Base-by-base conservation (phyloP, 805 yeast species). In the Cyberlindnera euphorbiae region DNA sequence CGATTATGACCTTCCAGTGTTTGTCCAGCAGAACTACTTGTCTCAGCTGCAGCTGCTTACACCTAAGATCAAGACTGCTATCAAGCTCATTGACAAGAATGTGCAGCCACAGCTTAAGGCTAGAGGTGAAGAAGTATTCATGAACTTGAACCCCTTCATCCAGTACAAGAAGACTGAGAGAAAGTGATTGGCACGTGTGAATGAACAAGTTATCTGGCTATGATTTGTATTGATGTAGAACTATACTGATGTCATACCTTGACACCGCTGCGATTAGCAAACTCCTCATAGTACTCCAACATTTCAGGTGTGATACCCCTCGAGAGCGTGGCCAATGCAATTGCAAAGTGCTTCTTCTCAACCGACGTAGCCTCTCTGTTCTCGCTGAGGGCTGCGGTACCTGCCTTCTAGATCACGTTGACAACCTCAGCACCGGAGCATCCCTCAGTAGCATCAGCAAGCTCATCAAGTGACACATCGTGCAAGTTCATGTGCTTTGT, bases 391-490 rank as follows among this genome's bases (percentile, higher is more conserved):
- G 97, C 96, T n/a, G 83, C 76, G 10, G 93, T 63, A 2, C 98
- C 98, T 0, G 97, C 96, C 59, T 90, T 97, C 58, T 89, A 97
- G 50, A 96, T 86, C 15, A 90, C 58, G 15, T 88, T 68, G 0
- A 89, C 95, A 26, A 93, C 85, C 59, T 93, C 98, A 0, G 97
- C 96, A 25, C 99, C 99, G 0, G 97, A 88, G 53, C 95, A 88
- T 1, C 98, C 97, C 0, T 82, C 90, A 0, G 96, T 84, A 6
- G 62, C 51, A 2, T 49, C 58, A 0, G 95, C 88, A 9, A 86
- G 60, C 8, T 56, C 61, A 1, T 64, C 63, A 17, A 85, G 56
- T 16, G 72, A 72, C 3, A 73, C 74, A 14, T 66, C 69, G 0
- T 64, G 61, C 12, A 83, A 50, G 8, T 74, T 58, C 73, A 93